phyloP scores from a whole-genome alignment of 768 basidiomycete species.

The Roridomyces roridus region DNA sequence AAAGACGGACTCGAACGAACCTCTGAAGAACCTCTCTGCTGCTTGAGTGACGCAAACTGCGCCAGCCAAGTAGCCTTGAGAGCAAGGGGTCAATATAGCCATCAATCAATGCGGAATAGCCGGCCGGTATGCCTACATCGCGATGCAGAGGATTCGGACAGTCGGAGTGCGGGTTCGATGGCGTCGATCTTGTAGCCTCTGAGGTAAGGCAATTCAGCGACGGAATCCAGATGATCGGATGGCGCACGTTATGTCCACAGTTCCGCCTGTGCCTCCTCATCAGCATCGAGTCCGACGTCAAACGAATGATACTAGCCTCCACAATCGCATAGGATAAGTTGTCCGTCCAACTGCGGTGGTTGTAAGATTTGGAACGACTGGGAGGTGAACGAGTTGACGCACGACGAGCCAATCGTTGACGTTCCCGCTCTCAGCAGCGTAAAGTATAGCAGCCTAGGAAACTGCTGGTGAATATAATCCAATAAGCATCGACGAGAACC shows the following conservation, averaged over 20 bases:
- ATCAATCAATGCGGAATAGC: neutral
- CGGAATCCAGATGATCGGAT: no score
- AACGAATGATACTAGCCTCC: conserved; percentile 28
- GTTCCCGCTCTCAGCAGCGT: conserved; percentile 2
- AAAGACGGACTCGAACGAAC: neutral
- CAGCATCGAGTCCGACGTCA: neutral
- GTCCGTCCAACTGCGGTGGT: conserved; percentile 18
- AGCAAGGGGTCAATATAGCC: no score
- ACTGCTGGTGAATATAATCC: neutral
- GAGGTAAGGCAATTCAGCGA: neutral
- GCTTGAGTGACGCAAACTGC: conserved; percentile 28
- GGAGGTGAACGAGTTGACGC: no score
- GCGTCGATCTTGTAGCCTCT: conserved; percentile 28
- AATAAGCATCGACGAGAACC: neutral
- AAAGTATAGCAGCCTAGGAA: conserved; percentile 10
- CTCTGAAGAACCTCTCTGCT: conserved; percentile 22
- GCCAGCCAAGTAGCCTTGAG: conserved; percentile 27
- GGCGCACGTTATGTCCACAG: conserved; percentile 27
- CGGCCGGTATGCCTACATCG: conserved; percentile 21
- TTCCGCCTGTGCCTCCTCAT: conserved; percentile 17
- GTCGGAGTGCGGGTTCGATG: conserved; percentile 9
- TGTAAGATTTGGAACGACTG: no score
- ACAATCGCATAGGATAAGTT: conserved; percentile 37
- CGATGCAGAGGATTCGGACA: conserved; percentile 23
- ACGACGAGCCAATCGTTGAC: conserved; percentile 9